These are phyloP conservation scores for Penicillium sp. DNA, from an alignment of 2,329 filamentous ascomycete species.

Conservation along the genomic window DNA sequence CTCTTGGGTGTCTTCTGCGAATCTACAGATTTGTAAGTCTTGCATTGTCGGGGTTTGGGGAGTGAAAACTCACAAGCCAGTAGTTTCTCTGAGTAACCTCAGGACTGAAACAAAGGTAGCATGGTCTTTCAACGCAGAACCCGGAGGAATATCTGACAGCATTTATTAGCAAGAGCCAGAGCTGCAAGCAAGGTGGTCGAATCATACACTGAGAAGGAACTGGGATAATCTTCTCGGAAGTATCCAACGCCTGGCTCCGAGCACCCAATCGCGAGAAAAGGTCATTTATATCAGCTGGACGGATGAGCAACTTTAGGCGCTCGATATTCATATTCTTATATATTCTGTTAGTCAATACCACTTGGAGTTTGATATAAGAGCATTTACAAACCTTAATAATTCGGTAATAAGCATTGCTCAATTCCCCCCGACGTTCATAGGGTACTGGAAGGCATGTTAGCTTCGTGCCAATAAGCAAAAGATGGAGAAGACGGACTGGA, in stretches of 20 bases:
- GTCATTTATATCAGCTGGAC: slow-evolving; percentile 39
- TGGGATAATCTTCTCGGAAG: slow-evolving; percentile 28
- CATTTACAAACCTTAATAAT: slow-evolving; percentile 49
- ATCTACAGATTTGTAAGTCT: slow-evolving; percentile 25
- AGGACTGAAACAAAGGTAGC: slow-evolving; percentile 34
- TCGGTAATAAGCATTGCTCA: slow-evolving; percentile 61
- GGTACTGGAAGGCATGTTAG: slow-evolving; percentile 42
- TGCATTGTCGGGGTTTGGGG: not conserved
- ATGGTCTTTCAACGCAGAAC: slow-evolving; percentile 15
- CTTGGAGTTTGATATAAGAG: not conserved
- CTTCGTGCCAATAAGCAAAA: not conserved
- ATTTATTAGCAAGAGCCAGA: slow-evolving; percentile 7
- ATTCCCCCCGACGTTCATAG: slow-evolving; percentile 52
- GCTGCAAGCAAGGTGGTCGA: not conserved
- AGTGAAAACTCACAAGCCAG: slow-evolving; percentile 28
- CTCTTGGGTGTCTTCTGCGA: slow-evolving; percentile 32
- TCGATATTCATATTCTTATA: slow-evolving; percentile 27
- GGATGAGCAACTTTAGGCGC: slow-evolving; percentile 39
- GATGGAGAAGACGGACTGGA: slow-evolving; percentile 27
- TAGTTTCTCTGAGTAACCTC: slow-evolving; percentile 30
- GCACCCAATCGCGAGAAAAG: slow-evolving; percentile 62
- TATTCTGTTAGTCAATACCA: slow-evolving; percentile 10
- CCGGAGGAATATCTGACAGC: slow-evolving; percentile 10
- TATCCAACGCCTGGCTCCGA: slow-evolving; percentile 43
- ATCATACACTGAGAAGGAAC: slow-evolving; percentile 25